Conservation (phyloP, 148 eudicot genomes). For the Heliosperma pusillum region DNA sequence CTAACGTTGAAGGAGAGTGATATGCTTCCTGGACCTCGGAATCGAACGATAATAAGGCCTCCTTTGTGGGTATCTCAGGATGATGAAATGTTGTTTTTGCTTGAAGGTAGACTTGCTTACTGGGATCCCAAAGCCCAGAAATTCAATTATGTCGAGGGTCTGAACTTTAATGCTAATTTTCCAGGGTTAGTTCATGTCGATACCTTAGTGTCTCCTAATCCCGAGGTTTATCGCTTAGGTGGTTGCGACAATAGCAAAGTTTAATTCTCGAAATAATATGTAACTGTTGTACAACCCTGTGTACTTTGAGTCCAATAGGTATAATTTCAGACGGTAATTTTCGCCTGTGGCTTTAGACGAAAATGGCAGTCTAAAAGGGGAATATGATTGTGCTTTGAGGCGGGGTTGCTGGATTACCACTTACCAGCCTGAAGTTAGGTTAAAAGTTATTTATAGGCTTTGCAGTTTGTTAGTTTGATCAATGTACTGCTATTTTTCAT, state of each 20-base stretch:
- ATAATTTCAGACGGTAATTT: no score
- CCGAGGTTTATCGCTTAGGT: background rate
- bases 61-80: background rate
- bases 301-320: no score
- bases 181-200: conserved; percentile 3
- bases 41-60: background rate
- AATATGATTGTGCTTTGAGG: no score
- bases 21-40: background rate
- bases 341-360: no score
- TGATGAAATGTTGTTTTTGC: background rate
- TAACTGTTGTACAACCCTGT: no score
- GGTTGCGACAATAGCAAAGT: background rate
- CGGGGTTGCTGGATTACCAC: no score
- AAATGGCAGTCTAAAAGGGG: no score
- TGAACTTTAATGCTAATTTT: background rate
- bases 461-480: no score
- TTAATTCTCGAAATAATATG: background rate
- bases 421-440: no score
- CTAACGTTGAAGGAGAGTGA: background rate
- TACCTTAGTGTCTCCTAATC: conserved; percentile 7
- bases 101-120: background rate
- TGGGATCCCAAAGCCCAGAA: background rate
- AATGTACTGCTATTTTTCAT: no score
- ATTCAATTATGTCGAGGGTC: background rate
- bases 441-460: no score